These are phyloP conservation scores for Aspergillus leporis DNA, from an alignment of 495 filamentous ascomycete species.

Conservation along the genomic window DNA sequence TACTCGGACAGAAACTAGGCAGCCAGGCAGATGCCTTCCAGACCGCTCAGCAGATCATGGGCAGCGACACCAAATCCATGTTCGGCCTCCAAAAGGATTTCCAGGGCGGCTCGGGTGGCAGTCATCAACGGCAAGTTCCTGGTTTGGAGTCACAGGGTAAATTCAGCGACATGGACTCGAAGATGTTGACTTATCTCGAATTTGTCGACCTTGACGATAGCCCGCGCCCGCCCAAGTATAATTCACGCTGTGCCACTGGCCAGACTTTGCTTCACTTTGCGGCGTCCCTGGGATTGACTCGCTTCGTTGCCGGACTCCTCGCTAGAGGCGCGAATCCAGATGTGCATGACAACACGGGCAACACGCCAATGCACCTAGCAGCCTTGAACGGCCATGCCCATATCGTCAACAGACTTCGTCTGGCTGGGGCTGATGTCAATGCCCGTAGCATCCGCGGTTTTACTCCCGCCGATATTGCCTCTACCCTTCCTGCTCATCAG, in stretches of 20 bases:
- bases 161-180: slow-evolving; percentile 62
- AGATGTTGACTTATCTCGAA: slow-evolving; percentile 72
- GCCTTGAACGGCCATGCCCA: slow-evolving; percentile 73
- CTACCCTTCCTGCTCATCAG: slow-evolving; percentile 58
- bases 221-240: slow-evolving; percentile 63
- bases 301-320: slow-evolving; percentile 78
- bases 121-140: slow-evolving; percentile 47
- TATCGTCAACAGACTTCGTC: slow-evolving; percentile 73
- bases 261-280: slow-evolving; percentile 84
- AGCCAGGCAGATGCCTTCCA: slow-evolving; percentile 53
- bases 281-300: slow-evolving; percentile 70
- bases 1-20: slow-evolving; percentile 48
- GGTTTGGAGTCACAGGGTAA: slow-evolving; percentile 43
- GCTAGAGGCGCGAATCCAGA: slow-evolving; percentile 79
- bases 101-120: slow-evolving; percentile 41
- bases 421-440: slow-evolving; percentile 69
- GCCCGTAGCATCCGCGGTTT: slow-evolving; percentile 70
- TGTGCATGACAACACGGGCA: slow-evolving; percentile 74
- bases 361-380: slow-evolving; percentile 81
- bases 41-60: slow-evolving; percentile 52
- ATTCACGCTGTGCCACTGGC: slow-evolving; percentile 62
- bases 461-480: slow-evolving; percentile 70
- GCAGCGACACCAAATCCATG: slow-evolving; percentile 44
- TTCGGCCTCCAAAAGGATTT: slow-evolving; percentile 48
- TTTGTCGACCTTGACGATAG: slow-evolving; percentile 76